These are phyloP conservation scores for Paramecium pentaurelia DNA, from an alignment of 73 alveolate genomes.

Conservation along the genomic window DNA sequence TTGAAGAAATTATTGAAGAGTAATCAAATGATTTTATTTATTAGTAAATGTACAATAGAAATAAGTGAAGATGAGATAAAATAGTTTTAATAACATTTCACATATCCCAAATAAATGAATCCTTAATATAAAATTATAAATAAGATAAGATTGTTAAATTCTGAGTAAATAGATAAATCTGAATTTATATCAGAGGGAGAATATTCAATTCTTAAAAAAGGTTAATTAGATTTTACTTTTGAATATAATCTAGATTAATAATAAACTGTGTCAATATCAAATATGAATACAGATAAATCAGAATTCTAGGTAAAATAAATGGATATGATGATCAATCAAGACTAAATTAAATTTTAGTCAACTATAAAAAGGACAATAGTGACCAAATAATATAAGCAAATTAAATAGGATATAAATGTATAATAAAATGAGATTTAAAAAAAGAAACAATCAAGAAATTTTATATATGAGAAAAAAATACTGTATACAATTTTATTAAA, in stretches of 20 bases:
- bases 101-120: background rate
- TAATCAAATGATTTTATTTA: background rate
- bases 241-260: no score
- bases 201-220: background rate
- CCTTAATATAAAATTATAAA: background rate
- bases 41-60: background rate
- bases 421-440: background rate
- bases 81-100: background rate
- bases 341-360: background rate
- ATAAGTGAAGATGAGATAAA: background rate
- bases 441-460: background rate
- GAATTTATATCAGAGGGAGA: background rate
- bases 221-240: background rate
- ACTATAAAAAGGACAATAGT: background rate
- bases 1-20: background rate
- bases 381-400: background rate
- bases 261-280: no score
- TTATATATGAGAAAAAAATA: background rate
- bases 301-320: background rate
- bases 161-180: background rate
- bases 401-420: background rate
- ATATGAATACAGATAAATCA: no score
- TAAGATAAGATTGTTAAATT: background rate
- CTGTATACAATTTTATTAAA: background rate
- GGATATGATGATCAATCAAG: background rate